phyloP scores from a whole-genome alignment of 106 monocot species.

The Hemerocallis citrina region DNA sequence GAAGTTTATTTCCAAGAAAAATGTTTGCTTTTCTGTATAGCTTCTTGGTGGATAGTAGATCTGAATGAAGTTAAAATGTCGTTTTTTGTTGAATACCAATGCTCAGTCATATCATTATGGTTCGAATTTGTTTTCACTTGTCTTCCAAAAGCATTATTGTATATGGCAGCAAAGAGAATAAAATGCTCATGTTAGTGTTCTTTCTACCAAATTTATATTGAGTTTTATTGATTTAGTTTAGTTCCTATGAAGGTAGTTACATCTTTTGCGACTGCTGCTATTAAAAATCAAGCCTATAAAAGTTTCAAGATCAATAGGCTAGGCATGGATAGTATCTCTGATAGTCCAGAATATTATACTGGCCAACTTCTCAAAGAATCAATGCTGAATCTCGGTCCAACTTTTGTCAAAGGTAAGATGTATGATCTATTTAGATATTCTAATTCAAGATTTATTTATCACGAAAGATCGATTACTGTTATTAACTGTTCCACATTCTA shows the following conservation, averaged over 20 bases:
- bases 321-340: conserved; percentile 6
- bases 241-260: conserved; percentile 46
- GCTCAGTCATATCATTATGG: too few species aligned
- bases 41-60: not conserved
- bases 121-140: not conserved
- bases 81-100: too few species aligned
- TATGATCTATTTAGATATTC: not conserved
- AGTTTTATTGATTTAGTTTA: not conserved
- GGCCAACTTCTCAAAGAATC: conserved; percentile 75
- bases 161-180: not conserved
- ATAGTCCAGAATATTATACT: conserved; percentile 33
- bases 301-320: conserved; percentile 19
- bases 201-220: not conserved
- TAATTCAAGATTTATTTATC: not conserved
- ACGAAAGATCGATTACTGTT: not conserved
- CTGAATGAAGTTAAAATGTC: not conserved
- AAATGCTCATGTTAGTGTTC: not conserved
- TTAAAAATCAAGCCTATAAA: conserved; percentile 41
- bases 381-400: conserved; percentile 81
- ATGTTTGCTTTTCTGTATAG: not conserved
- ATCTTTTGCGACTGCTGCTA: conserved; percentile 50
- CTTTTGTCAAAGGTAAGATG: conserved; percentile 80
- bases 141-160: not conserved
- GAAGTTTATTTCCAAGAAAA: not conserved
- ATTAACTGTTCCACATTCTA: not conserved